Evolutionary conservation across 176 grass and related monocot genomes (phyloP).

Genomic region (Avena eriantha): DNA sequence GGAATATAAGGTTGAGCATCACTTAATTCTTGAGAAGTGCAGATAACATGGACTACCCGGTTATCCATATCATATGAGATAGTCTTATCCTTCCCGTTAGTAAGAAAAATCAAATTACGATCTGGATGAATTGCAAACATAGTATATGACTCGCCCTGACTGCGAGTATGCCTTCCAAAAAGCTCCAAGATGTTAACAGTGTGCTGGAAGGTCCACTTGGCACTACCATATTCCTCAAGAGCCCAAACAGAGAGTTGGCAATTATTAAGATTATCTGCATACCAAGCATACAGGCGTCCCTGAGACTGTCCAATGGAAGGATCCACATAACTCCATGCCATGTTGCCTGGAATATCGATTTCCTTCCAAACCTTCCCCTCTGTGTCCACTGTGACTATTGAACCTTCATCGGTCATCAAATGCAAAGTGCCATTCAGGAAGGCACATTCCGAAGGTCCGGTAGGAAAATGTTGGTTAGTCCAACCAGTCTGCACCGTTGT

Average conservation of each 20-base stretch:
- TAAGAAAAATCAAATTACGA: slow-evolving; percentile 18
- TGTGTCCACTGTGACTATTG: background rate
- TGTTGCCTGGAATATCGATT: background rate
- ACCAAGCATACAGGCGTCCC: background rate
- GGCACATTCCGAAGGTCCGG: background rate
- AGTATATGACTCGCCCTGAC: background rate
- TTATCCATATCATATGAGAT: slow-evolving; percentile 32
- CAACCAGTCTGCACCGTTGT: background rate
- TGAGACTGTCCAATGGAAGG: slow-evolving; percentile 11
- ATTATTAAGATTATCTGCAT: background rate
- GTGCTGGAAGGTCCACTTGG: background rate
- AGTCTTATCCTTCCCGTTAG: background rate
- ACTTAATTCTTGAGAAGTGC: background rate
- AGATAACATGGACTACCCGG: background rate
- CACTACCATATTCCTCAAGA: slow-evolving; percentile 19
- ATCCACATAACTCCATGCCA: background rate
- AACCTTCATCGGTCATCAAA: background rate
- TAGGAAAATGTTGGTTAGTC: background rate
- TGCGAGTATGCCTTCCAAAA: background rate
- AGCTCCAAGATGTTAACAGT: background rate
- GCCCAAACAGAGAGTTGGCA: background rate
- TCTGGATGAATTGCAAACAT: slow-evolving; percentile 27
- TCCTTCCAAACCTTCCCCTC: slow-evolving; percentile 8
- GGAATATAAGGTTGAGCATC: background rate
- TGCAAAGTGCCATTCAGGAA: slow-evolving; percentile 10